Evolutionary conservation across 1,284 basidiomycete genomes (phyloP).

Genomic region (Cryptococcus sp.): DNA sequence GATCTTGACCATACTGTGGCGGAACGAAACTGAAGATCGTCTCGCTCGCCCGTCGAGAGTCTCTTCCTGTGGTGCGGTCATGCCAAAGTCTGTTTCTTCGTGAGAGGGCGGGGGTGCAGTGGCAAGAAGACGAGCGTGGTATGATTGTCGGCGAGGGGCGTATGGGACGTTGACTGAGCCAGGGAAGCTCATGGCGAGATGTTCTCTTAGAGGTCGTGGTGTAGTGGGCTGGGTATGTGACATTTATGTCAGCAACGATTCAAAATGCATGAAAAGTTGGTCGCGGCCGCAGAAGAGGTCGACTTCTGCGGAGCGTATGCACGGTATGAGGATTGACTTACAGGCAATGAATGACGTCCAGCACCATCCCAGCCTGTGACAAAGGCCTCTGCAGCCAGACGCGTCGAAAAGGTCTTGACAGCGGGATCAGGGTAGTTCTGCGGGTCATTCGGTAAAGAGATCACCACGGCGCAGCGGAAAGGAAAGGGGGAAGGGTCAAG

Average conservation of each 20-base stretch:
- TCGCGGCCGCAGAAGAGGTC: no score
- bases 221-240: constrained; percentile 22
- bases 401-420: constrained; percentile 37
- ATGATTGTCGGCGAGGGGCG: constrained; percentile 20
- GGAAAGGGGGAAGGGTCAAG: not conserved
- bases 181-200: constrained; percentile 40
- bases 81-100: constrained; percentile 10
- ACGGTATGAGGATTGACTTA: constrained; percentile 14
- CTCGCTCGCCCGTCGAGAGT: no score
- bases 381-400: constrained; percentile 36
- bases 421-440: constrained; percentile 29
- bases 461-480: not conserved
- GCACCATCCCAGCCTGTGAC: constrained; percentile 40
- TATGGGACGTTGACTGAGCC: constrained; percentile 26
- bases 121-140: constrained; percentile 31
- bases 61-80: no score
- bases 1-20: constrained; percentile 33
- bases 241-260: not conserved
- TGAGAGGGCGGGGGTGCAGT: constrained; percentile 5
- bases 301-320: no score
- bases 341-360: constrained; percentile 34
- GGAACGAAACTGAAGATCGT: constrained; percentile 10
- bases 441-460: not conserved
- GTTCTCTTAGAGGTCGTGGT: constrained; percentile 34
- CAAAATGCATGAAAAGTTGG: not conserved